A percentile compares a stretch with the other conserved stretches of the same genome.
These are phyloP conservation scores for Colletotrichum sp. DNA, from an alignment of 2,329 filamentous ascomycete genomes.

Conservation along the genomic window DNA sequence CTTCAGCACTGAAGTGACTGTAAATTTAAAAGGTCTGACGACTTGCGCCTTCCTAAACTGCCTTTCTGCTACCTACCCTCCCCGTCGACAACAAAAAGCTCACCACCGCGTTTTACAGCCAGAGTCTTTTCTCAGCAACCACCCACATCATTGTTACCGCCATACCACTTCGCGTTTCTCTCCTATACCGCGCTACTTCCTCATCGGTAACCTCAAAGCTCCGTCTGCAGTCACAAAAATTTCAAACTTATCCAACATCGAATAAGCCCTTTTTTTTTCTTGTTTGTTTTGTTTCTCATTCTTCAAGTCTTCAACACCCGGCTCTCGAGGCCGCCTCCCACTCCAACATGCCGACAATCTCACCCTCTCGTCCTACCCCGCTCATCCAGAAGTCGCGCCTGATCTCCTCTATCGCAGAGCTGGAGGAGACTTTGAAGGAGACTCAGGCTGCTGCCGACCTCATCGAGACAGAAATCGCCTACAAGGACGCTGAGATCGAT, in stretches of 20 bases:
- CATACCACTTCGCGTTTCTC: neutral
- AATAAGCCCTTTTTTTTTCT: neutral
- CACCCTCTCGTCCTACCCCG: neutral
- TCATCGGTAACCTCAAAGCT: neutral
- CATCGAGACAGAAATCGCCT: neutral
- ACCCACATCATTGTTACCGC: neutral
- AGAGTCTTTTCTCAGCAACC: neutral
- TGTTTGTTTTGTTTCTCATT: neutral
- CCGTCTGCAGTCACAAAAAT: neutral
- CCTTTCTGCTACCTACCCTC: neutral
- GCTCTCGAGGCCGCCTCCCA: neutral
- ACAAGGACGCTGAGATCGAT: constrained; percentile 5
- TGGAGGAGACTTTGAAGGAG: neutral
- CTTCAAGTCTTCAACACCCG: neutral
- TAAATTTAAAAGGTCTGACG: neutral
- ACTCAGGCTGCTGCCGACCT: neutral
- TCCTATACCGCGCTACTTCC: neutral
- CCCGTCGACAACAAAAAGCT: neutral
- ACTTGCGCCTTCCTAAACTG: neutral
- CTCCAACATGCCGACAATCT: neutral
- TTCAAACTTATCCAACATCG: neutral
- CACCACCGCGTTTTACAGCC: neutral
- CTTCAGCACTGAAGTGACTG: neutral
- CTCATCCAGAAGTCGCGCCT: neutral
- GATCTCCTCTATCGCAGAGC: neutral